Base-by-base conservation (phyloP, 306 rosid genomes). In the Acmispon strigosus region DNA sequence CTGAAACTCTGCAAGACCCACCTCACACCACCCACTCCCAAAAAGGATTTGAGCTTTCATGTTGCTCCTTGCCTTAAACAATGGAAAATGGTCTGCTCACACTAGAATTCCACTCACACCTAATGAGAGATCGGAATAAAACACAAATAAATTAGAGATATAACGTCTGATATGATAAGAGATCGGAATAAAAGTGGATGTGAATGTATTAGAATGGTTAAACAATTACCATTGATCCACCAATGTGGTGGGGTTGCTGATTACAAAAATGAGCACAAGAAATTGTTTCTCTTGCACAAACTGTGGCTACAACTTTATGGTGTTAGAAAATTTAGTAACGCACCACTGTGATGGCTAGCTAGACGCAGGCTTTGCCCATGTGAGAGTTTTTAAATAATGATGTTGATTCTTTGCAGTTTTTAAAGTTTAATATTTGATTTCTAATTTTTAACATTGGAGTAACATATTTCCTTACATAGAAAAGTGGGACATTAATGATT, bases 1-100 rank as follows among this genome's bases (percentile, higher is more conserved):
- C 59, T 15, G 67, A 67, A 69, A 74, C 80, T 77, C 70, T 62
- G 81, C 41, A 42, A 51, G 70, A 73, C 83, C 82, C 83, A 87
- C 84, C 76, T 67, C 71, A 55, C 72, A 58, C 82, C 82, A 62
- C 80, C 76, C 82, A 78, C 86, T 83, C 79, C 54, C 42, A 66
- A 82, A 84, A 86, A 84, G 86, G 70, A 49, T 61, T 44, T 45
- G 59, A 78, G 41, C 81, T 82, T 74, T 84, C 86, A 82, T 84
- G 41, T 48, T 77, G 84, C 48, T 29, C 59, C 20, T 12, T 72
- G 45, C 48, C 66, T 73, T 73, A 63, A 79, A 72, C 57, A 57
- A 72, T 52, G 65, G 37, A 62, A 36, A 42, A 62, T 50, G 48
- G 50, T 32, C 6, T 32, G 37, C 6, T 32, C 37, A 32, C 37